Evolutionary conservation across 208 protist genomes (phyloP).

Genomic region (Leishmania amazonensis): DNA sequence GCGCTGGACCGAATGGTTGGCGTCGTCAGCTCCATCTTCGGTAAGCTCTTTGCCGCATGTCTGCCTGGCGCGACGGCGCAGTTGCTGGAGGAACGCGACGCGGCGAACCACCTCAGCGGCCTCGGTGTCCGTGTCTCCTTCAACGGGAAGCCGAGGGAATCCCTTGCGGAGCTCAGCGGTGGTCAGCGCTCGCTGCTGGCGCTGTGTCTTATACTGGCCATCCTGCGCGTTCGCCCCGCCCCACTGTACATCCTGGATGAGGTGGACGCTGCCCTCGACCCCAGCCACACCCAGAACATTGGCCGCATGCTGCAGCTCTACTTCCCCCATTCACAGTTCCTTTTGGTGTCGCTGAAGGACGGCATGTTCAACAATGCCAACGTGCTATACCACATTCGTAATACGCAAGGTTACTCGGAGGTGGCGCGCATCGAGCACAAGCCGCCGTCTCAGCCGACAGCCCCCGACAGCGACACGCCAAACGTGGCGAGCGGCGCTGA

Average conservation of each 20-base stretch:
- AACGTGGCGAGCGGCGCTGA: background rate
- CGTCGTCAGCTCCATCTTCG: slow-evolving; percentile 97
- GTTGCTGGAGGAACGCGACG: slow-evolving; percentile 88
- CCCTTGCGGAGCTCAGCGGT: slow-evolving; percentile 98
- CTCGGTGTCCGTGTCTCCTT: slow-evolving; percentile 97
- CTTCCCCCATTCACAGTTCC: slow-evolving; percentile 98
- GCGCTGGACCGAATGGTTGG: slow-evolving; percentile 95
- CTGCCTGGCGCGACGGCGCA: slow-evolving; percentile 95
- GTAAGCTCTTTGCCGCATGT: slow-evolving; percentile 97
- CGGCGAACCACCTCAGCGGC: slow-evolving; percentile 82
- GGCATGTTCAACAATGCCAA: slow-evolving; percentile 99
- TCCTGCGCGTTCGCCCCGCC: slow-evolving; percentile 99
- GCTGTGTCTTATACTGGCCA: slow-evolving; percentile 98
- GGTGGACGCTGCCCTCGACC: slow-evolving; percentile 99
- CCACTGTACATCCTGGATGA: slow-evolving; percentile 99
- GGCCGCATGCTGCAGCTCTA: slow-evolving; percentile 97
- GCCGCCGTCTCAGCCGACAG: background rate
- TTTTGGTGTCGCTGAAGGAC: slow-evolving; percentile 99
- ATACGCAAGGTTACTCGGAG: slow-evolving; percentile 91
- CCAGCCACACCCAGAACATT: slow-evolving; percentile 99
- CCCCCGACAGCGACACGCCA: background rate
- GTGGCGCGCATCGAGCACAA: slow-evolving; percentile 65
- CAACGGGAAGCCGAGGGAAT: slow-evolving; percentile 97
- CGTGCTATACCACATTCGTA: slow-evolving; percentile 98
- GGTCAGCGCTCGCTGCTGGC: slow-evolving; percentile 99